Conservation (phyloP, 2,329 filamentous ascomycete genomes). For the Pestalotiopsis sp. region DNA sequence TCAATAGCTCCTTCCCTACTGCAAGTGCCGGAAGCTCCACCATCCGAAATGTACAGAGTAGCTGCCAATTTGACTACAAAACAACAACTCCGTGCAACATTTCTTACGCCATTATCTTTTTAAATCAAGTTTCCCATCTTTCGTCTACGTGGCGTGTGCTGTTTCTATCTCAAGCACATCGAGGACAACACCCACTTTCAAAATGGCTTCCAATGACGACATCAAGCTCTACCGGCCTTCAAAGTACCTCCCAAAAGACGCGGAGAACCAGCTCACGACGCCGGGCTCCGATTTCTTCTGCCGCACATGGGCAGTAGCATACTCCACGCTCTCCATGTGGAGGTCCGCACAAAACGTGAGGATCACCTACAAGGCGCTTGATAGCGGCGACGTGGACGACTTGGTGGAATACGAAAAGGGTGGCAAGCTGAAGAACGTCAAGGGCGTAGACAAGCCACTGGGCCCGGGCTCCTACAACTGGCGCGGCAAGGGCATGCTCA, state of each 20-base stretch:
- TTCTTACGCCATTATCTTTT: not conserved
- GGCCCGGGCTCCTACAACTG: slow-evolving; percentile 64
- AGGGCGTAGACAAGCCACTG: slow-evolving; percentile 60
- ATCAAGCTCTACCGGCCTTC: slow-evolving; percentile 38
- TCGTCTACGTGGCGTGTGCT: not conserved
- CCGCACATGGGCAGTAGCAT: slow-evolving; percentile 73
- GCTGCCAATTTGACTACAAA: not conserved
- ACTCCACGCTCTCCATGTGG: slow-evolving; percentile 82
- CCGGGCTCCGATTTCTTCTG: slow-evolving; percentile 62
- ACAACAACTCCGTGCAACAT: not conserved
- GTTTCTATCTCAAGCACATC: not conserved
- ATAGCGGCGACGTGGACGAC: slow-evolving; percentile 62
- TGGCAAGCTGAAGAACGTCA: slow-evolving; percentile 58
- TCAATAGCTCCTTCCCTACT: not conserved
- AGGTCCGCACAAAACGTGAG: slow-evolving; percentile 75
- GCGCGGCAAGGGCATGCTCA: slow-evolving; percentile 76
- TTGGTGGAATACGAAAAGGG: slow-evolving; percentile 61
- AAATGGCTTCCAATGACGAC: not conserved
- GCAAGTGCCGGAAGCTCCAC: slow-evolving; percentile 14
- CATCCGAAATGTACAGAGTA: not conserved
- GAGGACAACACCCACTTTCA: not conserved
- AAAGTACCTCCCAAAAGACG: slow-evolving; percentile 40
- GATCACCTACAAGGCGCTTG: slow-evolving; percentile 71
- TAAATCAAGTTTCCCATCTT: not conserved
- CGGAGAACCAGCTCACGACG: slow-evolving; percentile 35